A percentile compares a stretch with the other conserved stretches of the same genome.
These are phyloP conservation scores for Penicillium verrucosum DNA, from an alignment of 2,329 filamentous ascomycete genomes.

Conservation along the genomic window DNA sequence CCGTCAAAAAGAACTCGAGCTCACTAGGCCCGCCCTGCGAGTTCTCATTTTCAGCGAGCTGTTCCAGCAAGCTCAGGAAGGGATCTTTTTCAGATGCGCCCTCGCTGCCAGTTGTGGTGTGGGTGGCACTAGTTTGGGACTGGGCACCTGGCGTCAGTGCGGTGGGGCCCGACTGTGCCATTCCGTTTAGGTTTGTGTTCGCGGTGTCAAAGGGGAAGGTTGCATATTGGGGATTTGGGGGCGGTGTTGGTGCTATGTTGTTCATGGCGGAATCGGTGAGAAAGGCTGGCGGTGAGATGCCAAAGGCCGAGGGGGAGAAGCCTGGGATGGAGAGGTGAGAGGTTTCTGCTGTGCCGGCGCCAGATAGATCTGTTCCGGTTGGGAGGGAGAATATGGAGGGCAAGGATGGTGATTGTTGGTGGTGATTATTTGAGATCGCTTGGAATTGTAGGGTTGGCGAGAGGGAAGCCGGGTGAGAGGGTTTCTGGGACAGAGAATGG, in stretches of 20 bases:
- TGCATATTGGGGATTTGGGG: slow-evolving; percentile 35
- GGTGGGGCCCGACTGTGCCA: slow-evolving; percentile 5
- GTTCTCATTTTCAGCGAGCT: slow-evolving; percentile 78
- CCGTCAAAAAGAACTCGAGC: slow-evolving; percentile 70
- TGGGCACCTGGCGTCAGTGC: slow-evolving; percentile 41
- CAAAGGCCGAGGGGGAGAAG: slow-evolving; percentile 42
- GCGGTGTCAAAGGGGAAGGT: slow-evolving; percentile 39
- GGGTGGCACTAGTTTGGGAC: slow-evolving; percentile 41
- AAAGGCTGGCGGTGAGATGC: slow-evolving; percentile 34
- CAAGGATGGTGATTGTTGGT: slow-evolving; percentile 16
- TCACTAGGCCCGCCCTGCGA: slow-evolving; percentile 64
- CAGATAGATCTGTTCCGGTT: slow-evolving; percentile 7
- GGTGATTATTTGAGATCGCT: slow-evolving; percentile 4
- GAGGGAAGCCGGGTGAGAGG: background rate
- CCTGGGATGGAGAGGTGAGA: slow-evolving; percentile 26
- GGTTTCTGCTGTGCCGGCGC: slow-evolving; percentile 3
- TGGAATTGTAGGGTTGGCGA: slow-evolving; percentile 19
- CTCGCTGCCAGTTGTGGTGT: slow-evolving; percentile 39
- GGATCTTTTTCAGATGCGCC: slow-evolving; percentile 67
- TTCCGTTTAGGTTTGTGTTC: slow-evolving; percentile 10
- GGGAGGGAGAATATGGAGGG: slow-evolving; percentile 13
- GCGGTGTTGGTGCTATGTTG: slow-evolving; percentile 29
- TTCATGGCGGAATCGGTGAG: slow-evolving; percentile 28
- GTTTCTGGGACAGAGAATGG: slow-evolving; percentile 1
- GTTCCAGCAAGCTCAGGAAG: slow-evolving; percentile 73